Evolutionary conservation across 768 basidiomycete genomes (phyloP), one percentile per base, ranked within the genome.

Genomic region (Boletellus ananiceps): DNA sequence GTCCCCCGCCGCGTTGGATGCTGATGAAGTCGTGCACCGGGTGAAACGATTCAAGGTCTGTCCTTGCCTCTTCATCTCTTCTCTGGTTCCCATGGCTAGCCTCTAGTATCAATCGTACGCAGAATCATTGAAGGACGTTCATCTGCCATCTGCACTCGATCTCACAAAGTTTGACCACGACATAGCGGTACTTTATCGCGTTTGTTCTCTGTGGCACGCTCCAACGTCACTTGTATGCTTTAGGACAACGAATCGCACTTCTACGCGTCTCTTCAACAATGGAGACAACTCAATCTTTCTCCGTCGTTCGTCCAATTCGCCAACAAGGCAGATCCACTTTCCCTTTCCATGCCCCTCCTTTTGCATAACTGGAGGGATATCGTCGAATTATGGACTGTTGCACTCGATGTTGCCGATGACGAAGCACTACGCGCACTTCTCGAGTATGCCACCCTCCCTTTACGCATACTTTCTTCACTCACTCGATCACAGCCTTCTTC

Each of bases 201-300:
- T 33, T 36, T 25, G 4, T 19, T 27, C 4, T 23, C n/a, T 46
- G 9, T 31, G 9, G 15, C 7, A 32, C 29, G 35, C 48, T 35
- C n/a, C 40, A 13, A 13, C 34, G 46, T 40, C 31, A 32, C 18
- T 8, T 39, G 6, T n/a, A 33, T 19, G 21, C 29, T 56, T 2
- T 47, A 90, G 86, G 86, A 92, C 55, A 79, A 81, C 60, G 81
- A 83, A 49, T 89, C 86, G 0, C 84, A 90, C 62, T 93, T 94
- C 58, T 81, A 84, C 46, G 74, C 80, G 55, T 77, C 86, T 3
- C 71, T 94, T 29, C 73, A 80, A 23, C 81, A 88, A 59, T 89
- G 86, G 84, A 72, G 78, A 56, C 85, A 93, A 57, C 77, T 93
- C 51, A 92, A 88, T 64, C 78, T 94, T 18, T 76, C 88, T 2